Conservation (phyloP, 345 rosid genomes). For the Anacardium occidentale region DNA sequence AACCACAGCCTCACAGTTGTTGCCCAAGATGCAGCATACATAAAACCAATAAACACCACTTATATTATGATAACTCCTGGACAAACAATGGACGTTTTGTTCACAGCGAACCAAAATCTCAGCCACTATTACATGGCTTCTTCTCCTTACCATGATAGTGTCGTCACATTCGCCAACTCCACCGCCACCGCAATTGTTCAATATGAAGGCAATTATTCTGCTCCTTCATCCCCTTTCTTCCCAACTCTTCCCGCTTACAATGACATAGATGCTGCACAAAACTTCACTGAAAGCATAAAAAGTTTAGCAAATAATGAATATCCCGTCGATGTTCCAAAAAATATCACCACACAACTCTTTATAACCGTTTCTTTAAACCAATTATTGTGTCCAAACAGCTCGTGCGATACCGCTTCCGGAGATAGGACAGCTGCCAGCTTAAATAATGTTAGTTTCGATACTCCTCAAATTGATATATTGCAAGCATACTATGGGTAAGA, state of each 20-base stretch:
- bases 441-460: slow-evolving; percentile 39
- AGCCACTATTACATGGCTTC: slow-evolving; percentile 36
- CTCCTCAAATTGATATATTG: slow-evolving; percentile 32
- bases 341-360: slow-evolving; percentile 21
- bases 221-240: neutral
- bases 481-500: slow-evolving; percentile 45
- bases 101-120: slow-evolving; percentile 24
- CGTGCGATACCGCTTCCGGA: neutral
- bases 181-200: neutral
- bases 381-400: neutral
- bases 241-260: slow-evolving; percentile 18
- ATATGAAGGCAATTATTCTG: neutral
- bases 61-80: slow-evolving; percentile 33
- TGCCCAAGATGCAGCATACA: slow-evolving; percentile 34
- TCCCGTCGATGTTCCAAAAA: slow-evolving; percentile 35
- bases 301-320: slow-evolving; percentile 27
- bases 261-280: slow-evolving; percentile 16
- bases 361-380: slow-evolving; percentile 5
- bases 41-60: slow-evolving; percentile 24
- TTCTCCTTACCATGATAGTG: slow-evolving; percentile 5
- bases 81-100: slow-evolving; percentile 37
- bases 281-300: neutral
- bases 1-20: slow-evolving; percentile 39
- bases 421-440: slow-evolving; percentile 37
- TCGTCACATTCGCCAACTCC: neutral